A percentile compares a stretch with the other conserved stretches of the same genome.
Evolutionary conservation across 768 basidiomycete genomes (phyloP).

Genomic region (Fomitopsis pulvina): DNA sequence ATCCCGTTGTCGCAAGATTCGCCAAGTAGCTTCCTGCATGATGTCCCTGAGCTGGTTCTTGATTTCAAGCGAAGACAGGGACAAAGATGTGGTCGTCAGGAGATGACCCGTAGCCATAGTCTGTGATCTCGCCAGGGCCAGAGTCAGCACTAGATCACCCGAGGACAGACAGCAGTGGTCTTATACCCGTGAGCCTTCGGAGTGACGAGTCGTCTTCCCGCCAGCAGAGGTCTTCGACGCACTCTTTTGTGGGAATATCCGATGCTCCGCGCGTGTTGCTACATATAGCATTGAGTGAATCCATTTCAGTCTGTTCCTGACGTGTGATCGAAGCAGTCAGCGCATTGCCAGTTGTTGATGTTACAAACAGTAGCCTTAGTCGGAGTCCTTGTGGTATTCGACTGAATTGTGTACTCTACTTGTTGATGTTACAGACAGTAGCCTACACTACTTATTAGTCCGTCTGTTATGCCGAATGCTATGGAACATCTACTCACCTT

Average conservation of each 20-base stretch:
- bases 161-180: neutral
- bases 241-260: constrained; percentile 2
- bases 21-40: constrained; percentile 27
- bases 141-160: neutral
- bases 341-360: too few relatives aligned
- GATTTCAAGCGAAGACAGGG: constrained; percentile 8
- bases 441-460: too few relatives aligned
- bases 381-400: too few relatives aligned
- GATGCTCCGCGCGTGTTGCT: constrained; percentile 11
- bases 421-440: too few relatives aligned
- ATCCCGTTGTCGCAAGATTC: constrained; percentile 35
- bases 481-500: too few relatives aligned
- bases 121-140: constrained; percentile 2
- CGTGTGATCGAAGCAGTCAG: too few relatives aligned
- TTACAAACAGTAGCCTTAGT: too few relatives aligned
- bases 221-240: neutral
- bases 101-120: constrained; percentile 1
- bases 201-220: too few relatives aligned
- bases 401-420: too few relatives aligned
- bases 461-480: too few relatives aligned
- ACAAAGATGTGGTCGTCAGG: constrained; percentile 5
- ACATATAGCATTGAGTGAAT: too few relatives aligned
- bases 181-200: neutral
- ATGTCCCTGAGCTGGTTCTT: constrained; percentile 25
- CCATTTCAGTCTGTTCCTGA: too few relatives aligned